Conservation (phyloP, 371 early-diverging fungal species). For the Nematocida ironsii region DNA sequence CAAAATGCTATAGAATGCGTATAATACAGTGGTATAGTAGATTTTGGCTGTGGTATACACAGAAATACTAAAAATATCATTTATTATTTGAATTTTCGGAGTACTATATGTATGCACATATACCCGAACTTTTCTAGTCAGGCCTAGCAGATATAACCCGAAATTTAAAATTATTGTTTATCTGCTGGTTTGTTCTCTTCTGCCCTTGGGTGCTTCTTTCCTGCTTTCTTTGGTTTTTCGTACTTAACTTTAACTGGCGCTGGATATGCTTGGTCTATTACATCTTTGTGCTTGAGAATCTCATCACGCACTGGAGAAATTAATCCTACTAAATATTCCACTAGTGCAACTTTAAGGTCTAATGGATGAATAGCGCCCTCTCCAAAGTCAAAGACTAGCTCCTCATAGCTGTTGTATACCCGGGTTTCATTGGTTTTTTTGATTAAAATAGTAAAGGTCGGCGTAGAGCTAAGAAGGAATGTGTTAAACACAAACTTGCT, state of each 20-base stretch:
- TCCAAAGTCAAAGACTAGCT: conserved; percentile 79
- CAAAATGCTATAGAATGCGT: too few relatives aligned
- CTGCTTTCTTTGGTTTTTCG: neutral
- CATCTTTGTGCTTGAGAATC: conserved; percentile 71
- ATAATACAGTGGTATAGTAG: too few relatives aligned
- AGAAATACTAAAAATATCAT: too few relatives aligned
- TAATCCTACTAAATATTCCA: conserved; percentile 78
- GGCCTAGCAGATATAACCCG: neutral
- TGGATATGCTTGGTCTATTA: conserved; percentile 72
- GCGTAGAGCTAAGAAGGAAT: conserved; percentile 66
- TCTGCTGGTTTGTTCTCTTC: neutral
- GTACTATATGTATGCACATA: too few relatives aligned
- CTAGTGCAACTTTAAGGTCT: conserved; percentile 87
- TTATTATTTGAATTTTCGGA: too few relatives aligned
- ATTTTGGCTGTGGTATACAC: too few relatives aligned
- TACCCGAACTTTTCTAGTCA: neutral
- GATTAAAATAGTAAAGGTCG: conserved; percentile 65
- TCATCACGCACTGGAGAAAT: conserved; percentile 83
- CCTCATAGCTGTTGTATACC: conserved; percentile 74
- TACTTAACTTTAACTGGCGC: conserved; percentile 3
- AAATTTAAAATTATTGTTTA: neutral
- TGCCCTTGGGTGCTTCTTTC: neutral
- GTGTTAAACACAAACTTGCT: conserved; percentile 82
- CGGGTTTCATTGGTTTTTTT: conserved; percentile 72
- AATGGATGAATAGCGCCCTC: conserved; percentile 84